phyloP scores from a whole-genome alignment of 768 basidiomycete genomes.

The Tylopilus sp. region DNA sequence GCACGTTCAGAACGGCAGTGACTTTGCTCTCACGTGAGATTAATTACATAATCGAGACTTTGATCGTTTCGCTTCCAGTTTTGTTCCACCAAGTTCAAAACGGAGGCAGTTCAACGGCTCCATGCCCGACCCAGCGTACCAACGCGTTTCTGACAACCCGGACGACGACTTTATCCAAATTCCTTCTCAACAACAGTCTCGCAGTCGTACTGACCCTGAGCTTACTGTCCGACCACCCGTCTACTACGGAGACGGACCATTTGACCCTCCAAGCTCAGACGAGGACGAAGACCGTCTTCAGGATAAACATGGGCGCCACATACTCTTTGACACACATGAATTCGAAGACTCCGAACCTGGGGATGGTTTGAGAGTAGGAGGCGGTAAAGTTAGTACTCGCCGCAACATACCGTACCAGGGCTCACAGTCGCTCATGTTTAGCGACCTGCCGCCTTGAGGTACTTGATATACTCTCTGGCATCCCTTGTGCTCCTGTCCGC shows the following conservation, averaged over 20 bases:
- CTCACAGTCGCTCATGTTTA: slow-evolving; percentile 18
- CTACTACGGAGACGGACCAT: slow-evolving; percentile 77
- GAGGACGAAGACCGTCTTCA: slow-evolving; percentile 48
- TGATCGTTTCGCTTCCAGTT: slow-evolving; percentile 8
- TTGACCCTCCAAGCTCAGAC: slow-evolving; percentile 77
- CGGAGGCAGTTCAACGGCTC: slow-evolving; percentile 1
- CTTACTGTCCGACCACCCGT: slow-evolving; percentile 28
- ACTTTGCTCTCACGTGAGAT: slow-evolving; percentile 12
- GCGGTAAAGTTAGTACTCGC: slow-evolving; percentile 32
- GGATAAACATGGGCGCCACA: slow-evolving; percentile 40
- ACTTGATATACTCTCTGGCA: slow-evolving; percentile 58
- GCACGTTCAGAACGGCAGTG: too few relatives aligned
- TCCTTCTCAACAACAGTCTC: slow-evolving; percentile 5
- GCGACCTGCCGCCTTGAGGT: slow-evolving; percentile 53
- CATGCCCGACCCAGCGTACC: slow-evolving; percentile 31
- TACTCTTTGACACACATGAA: not conserved
- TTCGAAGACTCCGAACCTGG: slow-evolving; percentile 27
- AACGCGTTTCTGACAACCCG: slow-evolving; percentile 23
- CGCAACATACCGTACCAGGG: not conserved
- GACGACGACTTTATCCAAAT: slow-evolving; percentile 20
- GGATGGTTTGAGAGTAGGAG: slow-evolving; percentile 34
- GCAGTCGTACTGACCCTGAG: slow-evolving; percentile 4
- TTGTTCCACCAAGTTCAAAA: not conserved
- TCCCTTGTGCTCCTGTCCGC: slow-evolving; percentile 59
- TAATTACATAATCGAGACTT: slow-evolving; percentile 7